phyloP scores from a whole-genome alignment of 352 stramenopile species.

The Globisporangium orthogonon region DNA sequence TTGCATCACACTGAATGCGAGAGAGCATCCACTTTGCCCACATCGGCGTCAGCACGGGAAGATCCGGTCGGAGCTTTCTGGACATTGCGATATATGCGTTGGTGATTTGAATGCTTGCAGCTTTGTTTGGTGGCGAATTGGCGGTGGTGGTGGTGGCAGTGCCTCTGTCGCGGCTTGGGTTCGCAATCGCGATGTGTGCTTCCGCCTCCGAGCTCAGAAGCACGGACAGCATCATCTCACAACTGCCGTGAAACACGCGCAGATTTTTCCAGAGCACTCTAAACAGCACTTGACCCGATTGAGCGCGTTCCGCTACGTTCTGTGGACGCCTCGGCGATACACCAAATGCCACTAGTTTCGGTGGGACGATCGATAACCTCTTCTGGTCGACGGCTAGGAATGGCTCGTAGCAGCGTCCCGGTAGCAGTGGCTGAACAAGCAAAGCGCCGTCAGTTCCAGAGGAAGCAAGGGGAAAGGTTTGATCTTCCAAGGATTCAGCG shows the following conservation, averaged over 20 bases:
- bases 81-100: conserved; percentile 17
- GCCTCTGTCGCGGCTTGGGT: not conserved
- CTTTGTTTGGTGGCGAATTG: not conserved
- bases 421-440: conserved; percentile 7
- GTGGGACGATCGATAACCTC: not conserved
- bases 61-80: conserved; percentile 20
- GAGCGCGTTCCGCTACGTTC: not conserved
- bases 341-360: not conserved
- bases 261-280: conserved; percentile 43
- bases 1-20: conserved; percentile 18
- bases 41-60: conserved; percentile 24
- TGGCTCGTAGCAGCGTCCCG: conserved; percentile 15
- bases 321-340: not conserved
- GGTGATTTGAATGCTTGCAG: conserved; percentile 11
- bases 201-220: conserved; percentile 30
- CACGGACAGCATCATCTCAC: conserved; percentile 19
- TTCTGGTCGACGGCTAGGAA: conserved; percentile 7
- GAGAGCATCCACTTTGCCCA: conserved; percentile 35
- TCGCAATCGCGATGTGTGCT: conserved; percentile 16
- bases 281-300: conserved; percentile 17
- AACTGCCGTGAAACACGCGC: conserved; percentile 8
- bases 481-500: too few relatives aligned
- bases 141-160: too few relatives aligned
- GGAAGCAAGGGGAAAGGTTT: not conserved
- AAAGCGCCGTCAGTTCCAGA: not conserved